Percentiles rank a stretch among this genome's conserved stretches.
phyloP scores from a whole-genome alignment of 1,284 basidiomycete genomes.

The Boletus sp. region DNA sequence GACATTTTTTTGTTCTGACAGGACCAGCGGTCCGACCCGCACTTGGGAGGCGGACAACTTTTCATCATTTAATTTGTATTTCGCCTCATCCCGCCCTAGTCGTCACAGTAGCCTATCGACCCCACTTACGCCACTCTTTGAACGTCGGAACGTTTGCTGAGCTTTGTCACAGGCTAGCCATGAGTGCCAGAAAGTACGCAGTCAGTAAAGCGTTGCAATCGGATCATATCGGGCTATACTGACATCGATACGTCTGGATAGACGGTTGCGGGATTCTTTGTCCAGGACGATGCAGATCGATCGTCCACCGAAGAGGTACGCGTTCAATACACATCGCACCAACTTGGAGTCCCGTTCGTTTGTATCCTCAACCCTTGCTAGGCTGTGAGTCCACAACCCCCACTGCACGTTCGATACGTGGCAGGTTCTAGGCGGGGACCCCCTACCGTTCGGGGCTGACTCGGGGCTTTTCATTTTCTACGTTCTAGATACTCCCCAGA shows the following conservation, averaged over 20 bases:
- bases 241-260: not conserved
- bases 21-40: too few species aligned
- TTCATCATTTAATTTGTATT: too few species aligned
- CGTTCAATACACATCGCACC: too few species aligned
- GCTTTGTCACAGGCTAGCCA: too few species aligned
- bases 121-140: too few species aligned
- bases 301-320: constrained; percentile 10
- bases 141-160: too few species aligned
- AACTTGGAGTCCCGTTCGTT: too few species aligned
- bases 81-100: too few species aligned
- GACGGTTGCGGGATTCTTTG: constrained; percentile 23
- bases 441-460: not conserved
- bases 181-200: constrained; percentile 11
- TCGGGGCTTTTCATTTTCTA: not conserved
- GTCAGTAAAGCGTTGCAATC: constrained; percentile 8
- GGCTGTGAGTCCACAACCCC: constrained; percentile 23
- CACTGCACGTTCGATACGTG: not conserved
- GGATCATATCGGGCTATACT: not conserved
- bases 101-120: too few species aligned
- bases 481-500: constrained; percentile 54
- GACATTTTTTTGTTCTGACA: too few species aligned
- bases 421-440: too few species aligned
- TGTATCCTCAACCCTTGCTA: constrained; percentile 4
- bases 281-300: constrained; percentile 17
- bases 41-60: too few species aligned